Evolutionary conservation across 345 rosid species (phyloP), one percentile per base, ranked within the genome.

Genomic region (Brassica carinata): DNA sequence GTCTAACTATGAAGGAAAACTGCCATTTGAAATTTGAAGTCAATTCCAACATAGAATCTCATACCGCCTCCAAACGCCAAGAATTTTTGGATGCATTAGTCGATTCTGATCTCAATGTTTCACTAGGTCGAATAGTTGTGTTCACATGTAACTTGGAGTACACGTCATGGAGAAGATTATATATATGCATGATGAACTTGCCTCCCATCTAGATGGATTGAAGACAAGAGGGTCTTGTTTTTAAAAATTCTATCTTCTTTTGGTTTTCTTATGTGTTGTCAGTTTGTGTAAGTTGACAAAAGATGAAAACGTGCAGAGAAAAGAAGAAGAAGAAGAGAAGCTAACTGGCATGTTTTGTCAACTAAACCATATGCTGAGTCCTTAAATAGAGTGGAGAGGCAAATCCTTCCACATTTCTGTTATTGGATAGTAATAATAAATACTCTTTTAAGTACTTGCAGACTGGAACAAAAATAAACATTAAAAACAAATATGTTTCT

Each of bases 11-110:
- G 98, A 69, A 94, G 87, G 81, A 92, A 92, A 23, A 89, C 87
- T 1, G 95, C 98, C 90, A 88, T 88, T 86, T 94, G 97, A 76
- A 90, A 82, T 82, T 87, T 94, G 75, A 94, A 94, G 70, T 92
- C 98, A 38, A 95, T 84, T 73, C 98, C 98, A 6, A 94, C 93
- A 71, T 97, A 92, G 67, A 94, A 88, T 80, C 98, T 85, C 97
- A 92, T 85, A 71, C 98, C 98, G 1, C 95, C 98, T 15, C 97
- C 98, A 77, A 94, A 94, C 36, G 94, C 97, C 97, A 94, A 91
- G 87, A 94, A 55, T 84, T 78, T 83, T 90, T 94, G 2, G 97
- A 74, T 71, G 91, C 91, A 51, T 85, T 85, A 74, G 83, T 86
- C 62, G 63, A 27, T 77, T 86, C 92, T 65, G 69, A 75, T 31